A percentile compares a stretch with the other conserved stretches of the same genome.
Evolutionary conservation across 1,139 yeast genomes (phyloP).

Genomic region (Blastobotrys aristatus): DNA sequence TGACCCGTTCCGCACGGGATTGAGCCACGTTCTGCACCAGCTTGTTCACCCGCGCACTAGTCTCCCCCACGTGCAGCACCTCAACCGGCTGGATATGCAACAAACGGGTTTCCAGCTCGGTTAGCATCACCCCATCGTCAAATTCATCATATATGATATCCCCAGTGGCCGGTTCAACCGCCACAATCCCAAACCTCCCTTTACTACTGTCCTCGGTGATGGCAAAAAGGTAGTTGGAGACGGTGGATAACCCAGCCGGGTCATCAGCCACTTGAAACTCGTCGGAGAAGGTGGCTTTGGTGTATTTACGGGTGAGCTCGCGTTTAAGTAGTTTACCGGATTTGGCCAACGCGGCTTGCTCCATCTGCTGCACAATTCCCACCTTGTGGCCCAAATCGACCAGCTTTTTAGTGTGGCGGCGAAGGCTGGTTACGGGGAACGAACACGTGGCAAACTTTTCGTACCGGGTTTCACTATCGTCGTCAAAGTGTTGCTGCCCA

Average conservation of each 20-base stretch:
- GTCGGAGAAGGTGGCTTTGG: slow-evolving; percentile 79
- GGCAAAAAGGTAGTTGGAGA: slow-evolving; percentile 27
- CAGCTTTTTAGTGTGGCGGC: slow-evolving; percentile 57
- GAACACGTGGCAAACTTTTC: slow-evolving; percentile 76
- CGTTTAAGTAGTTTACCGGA: slow-evolving; percentile 60
- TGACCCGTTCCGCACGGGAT: background rate
- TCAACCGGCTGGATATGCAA: slow-evolving; percentile 75
- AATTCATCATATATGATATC: slow-evolving; percentile 70
- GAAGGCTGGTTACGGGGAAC: slow-evolving; percentile 68
- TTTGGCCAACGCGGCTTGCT: slow-evolving; percentile 69
- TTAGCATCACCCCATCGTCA: slow-evolving; percentile 47
- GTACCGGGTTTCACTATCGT: slow-evolving; percentile 37
- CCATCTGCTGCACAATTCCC: slow-evolving; percentile 83
- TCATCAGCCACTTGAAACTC: slow-evolving; percentile 12
- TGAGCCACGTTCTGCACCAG: slow-evolving; percentile 22
- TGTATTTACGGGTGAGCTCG: slow-evolving; percentile 64
- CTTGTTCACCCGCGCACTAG: slow-evolving; percentile 35
- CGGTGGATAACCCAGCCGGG: background rate
- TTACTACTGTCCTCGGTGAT: slow-evolving; percentile 12
- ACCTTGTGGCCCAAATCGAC: slow-evolving; percentile 48
- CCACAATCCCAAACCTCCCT: slow-evolving; percentile 45
- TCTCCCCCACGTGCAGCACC: slow-evolving; percentile 44
- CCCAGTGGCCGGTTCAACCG: slow-evolving; percentile 75
- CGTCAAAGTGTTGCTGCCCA: slow-evolving; percentile 49
- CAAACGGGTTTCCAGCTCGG: slow-evolving; percentile 67